A percentile compares a stretch with the other conserved stretches of the same genome.
Conservation (phyloP, 78 protist species). For the Diacronema lutheri region DNA sequence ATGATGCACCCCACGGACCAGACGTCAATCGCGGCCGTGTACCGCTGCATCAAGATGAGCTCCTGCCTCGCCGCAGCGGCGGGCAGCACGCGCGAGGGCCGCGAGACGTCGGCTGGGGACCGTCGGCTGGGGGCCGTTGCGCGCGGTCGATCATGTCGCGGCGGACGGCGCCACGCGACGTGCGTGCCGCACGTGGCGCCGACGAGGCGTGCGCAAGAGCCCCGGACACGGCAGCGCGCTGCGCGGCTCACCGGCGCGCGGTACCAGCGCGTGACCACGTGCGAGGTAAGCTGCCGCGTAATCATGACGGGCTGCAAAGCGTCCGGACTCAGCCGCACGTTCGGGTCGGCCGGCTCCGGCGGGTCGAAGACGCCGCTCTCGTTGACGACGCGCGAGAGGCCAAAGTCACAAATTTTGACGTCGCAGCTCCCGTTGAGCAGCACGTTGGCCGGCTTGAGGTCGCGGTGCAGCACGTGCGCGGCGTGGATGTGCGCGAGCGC, state of each 20-base stretch:
- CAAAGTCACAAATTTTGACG: conserved; percentile 48
- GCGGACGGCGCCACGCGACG: not conserved
- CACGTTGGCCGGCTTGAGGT: conserved; percentile 54
- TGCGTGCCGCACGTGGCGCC: not conserved
- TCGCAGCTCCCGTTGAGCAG: conserved; percentile 9
- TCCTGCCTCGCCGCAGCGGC: not conserved
- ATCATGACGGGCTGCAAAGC: not conserved
- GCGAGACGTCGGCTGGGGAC: not conserved
- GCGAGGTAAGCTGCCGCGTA: conserved; percentile 4
- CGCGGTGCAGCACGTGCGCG: conserved; percentile 40
- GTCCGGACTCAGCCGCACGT: no score
- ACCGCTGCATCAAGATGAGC: conserved; percentile 10
- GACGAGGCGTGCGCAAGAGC: not conserved
- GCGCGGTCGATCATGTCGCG: no score
- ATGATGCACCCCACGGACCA: conserved; percentile 10
- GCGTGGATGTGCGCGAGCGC: not conserved
- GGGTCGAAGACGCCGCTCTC: not conserved
- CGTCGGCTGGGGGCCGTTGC: not conserved
- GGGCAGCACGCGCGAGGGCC: not conserved
- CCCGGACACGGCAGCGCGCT: not conserved
- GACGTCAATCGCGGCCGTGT: conserved; percentile 5
- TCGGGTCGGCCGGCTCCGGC: no score
- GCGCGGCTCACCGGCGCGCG: no score
- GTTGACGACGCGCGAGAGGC: conserved; percentile 2
- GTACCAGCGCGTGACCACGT: conserved; percentile 14